A percentile compares a stretch with the other conserved stretches of the same genome.
phyloP scores from a whole-genome alignment of 106 monocot species.

The Allium cepa region DNA sequence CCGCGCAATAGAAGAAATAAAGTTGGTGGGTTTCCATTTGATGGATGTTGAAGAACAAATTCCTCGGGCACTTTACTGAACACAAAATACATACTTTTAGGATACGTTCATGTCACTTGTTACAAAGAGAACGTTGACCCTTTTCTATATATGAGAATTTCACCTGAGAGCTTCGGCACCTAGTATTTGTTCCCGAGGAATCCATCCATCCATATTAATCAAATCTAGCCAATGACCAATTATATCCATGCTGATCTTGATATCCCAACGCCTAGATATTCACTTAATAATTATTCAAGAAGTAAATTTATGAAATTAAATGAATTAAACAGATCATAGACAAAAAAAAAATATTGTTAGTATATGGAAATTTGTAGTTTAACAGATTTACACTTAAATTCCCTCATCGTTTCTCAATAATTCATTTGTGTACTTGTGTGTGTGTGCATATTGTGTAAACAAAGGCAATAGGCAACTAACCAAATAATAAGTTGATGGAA shows the following conservation, averaged over 20 bases:
- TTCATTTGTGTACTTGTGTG: no score
- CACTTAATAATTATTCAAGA: not conserved
- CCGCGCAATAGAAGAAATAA: constrained; percentile 84
- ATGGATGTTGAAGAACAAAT: constrained; percentile 90
- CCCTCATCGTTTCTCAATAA: no score
- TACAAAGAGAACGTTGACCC: not conserved
- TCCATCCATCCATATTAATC: constrained; percentile 94
- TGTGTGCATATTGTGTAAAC: not conserved
- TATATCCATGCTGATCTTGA: constrained; percentile 77
- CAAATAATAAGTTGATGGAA: constrained; percentile 93
- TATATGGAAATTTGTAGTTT: no score
- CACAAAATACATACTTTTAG: constrained; percentile 5
- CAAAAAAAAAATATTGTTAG: no score
- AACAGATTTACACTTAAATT: no score
- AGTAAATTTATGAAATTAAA: no score
- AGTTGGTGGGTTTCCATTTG: constrained; percentile 96
- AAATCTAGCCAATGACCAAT: constrained; percentile 99
- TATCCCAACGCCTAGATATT: constrained; percentile 79
- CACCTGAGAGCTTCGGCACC: constrained; percentile 97
- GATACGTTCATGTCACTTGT: not conserved
- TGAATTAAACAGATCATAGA: no score
- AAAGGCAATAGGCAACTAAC: constrained; percentile 31
- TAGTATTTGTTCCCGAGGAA: constrained; percentile 95
- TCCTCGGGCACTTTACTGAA: constrained; percentile 90
- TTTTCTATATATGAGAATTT: not conserved